phyloP scores from a whole-genome alignment of 2,329 filamentous ascomycete genomes.

The Colletotrichum lini region DNA sequence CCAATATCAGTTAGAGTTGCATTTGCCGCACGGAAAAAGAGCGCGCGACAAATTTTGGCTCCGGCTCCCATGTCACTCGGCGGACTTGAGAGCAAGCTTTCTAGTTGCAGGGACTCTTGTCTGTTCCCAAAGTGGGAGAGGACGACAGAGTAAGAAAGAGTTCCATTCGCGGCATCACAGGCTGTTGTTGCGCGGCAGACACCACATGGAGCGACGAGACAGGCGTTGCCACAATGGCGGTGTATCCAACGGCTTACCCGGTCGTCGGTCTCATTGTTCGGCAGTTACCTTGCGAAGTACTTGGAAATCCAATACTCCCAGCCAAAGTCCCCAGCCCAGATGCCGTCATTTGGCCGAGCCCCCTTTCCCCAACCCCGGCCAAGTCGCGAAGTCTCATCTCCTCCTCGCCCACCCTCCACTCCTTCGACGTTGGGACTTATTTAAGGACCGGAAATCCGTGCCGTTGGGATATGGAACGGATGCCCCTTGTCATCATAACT shows the following conservation, averaged over 20 bases:
- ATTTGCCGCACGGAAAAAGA: background rate
- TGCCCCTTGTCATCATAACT: conserved; percentile 54
- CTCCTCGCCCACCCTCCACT: conserved; percentile 46
- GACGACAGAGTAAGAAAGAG: background rate
- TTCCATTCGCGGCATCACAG: background rate
- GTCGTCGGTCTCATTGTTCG: background rate
- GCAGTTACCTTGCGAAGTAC: background rate
- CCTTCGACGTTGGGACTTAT: conserved; percentile 46
- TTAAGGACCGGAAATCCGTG: conserved; percentile 67
- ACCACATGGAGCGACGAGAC: too few species aligned
- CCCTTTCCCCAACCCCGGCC: conserved; percentile 50
- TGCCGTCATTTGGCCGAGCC: conserved; percentile 52
- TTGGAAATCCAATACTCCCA: background rate
- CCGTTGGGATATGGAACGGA: conserved; percentile 70
- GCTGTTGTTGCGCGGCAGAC: background rate
- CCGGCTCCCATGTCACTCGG: too few species aligned
- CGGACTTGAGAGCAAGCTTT: background rate
- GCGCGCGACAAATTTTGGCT: background rate
- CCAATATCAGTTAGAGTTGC: background rate
- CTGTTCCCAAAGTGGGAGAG: background rate
- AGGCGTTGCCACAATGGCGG: background rate
- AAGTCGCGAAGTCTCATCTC: conserved; percentile 49
- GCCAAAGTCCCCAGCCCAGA: conserved; percentile 53
- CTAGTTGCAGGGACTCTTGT: background rate
- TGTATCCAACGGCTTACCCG: background rate